Percentiles rank a stretch among this genome's conserved stretches.
Evolutionary conservation across 2,329 filamentous ascomycete species (phyloP).

Genomic region (Paecilomyces variotii): DNA sequence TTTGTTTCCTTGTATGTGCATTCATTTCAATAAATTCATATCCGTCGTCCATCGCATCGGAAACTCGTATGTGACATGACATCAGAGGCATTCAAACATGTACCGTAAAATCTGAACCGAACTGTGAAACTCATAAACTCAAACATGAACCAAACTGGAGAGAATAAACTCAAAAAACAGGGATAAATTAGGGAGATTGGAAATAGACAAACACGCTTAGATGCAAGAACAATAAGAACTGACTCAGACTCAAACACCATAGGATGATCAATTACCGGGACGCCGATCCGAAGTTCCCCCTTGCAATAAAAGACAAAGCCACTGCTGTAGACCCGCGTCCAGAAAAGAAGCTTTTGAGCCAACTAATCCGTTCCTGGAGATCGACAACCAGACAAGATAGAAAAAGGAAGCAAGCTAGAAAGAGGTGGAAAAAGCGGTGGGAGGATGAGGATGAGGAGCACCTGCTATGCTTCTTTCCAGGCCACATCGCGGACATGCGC

Average conservation of each 20-base stretch:
- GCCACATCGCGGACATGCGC: not conserved
- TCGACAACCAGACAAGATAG: not conserved
- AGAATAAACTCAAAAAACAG: not conserved
- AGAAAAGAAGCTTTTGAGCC: not conserved
- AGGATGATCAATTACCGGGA: not conserved
- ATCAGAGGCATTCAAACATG: not conserved
- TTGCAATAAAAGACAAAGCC: not conserved
- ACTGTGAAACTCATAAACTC: not conserved
- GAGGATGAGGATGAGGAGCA: not conserved
- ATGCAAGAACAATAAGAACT: not conserved
- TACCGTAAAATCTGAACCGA: not conserved
- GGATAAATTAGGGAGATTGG: not conserved
- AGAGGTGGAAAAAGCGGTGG: not conserved
- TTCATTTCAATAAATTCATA: not conserved
- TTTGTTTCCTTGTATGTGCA: not conserved
- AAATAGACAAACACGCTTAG: not conserved
- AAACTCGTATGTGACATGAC: not conserved
- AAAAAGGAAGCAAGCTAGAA: not conserved
- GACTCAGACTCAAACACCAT: not conserved
- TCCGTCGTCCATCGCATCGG: not conserved
- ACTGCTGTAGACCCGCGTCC: not conserved
- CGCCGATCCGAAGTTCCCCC: not conserved
- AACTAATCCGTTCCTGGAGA: not conserved
- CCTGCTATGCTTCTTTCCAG: not conserved
- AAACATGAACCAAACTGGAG: not conserved